Percentiles rank a stretch among this genome's conserved stretches.
phyloP scores from a whole-genome alignment of 2,329 filamentous ascomycete genomes.

The Aspergillus sp. region DNA sequence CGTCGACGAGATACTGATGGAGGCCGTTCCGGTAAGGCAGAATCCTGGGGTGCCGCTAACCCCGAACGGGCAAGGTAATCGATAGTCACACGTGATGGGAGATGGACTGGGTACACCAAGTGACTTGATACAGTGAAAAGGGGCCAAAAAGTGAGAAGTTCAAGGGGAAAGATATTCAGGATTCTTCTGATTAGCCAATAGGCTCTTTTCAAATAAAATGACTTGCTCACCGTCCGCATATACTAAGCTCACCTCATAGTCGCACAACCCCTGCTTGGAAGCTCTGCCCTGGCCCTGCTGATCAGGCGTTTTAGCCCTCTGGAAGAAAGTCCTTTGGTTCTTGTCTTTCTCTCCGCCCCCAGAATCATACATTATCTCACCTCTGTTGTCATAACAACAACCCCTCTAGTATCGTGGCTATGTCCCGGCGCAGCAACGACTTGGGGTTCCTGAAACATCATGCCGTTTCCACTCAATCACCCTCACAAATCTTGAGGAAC shows the following conservation, averaged over 20 bases:
- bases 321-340: slow-evolving; percentile 8
- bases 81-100: background rate
- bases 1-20: background rate
- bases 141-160: too few species aligned
- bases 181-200: too few species aligned
- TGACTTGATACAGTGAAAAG: background rate
- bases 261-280: too few species aligned
- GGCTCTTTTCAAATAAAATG: too few species aligned
- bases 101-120: background rate
- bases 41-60: background rate
- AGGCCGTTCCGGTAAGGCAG: background rate
- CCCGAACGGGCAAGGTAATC: background rate
- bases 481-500: background rate
- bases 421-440: slow-evolving; percentile 20
- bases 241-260: too few species aligned
- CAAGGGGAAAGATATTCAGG: too few species aligned
- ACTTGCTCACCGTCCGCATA: too few species aligned
- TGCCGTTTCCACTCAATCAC: background rate
- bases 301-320: slow-evolving; percentile 13
- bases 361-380: slow-evolving; percentile 4
- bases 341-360: slow-evolving; percentile 6
- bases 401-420: slow-evolving; percentile 14
- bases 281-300: slow-evolving; percentile 4
- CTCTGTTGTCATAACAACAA: slow-evolving; percentile 1
- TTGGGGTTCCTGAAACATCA: background rate